Evolutionary conservation across 164 flowering plant genomes (phyloP), one percentile per base, ranked within the genome.

Genomic region (Protea cynaroides): DNA sequence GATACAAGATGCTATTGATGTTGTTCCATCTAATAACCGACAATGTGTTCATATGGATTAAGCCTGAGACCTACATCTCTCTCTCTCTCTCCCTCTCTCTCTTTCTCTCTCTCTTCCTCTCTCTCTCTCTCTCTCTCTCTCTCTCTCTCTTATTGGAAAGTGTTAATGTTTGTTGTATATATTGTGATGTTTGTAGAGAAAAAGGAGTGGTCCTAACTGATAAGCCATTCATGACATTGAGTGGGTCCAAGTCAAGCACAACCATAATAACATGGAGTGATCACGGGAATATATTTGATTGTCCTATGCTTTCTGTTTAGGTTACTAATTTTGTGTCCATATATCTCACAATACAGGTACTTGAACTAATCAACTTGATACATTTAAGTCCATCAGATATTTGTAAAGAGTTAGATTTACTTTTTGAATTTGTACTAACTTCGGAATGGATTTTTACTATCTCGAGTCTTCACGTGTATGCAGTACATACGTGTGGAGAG

Each of bases 261-360:
- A 85, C 87, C 15, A 70, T 83, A 11, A 70, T 89, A 57, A n/a
- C n/a, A n/a, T n/a, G n/a, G n/a, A n/a, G n/a, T n/a, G n/a, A n/a
- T n/a, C n/a, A n/a, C n/a, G n/a, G 83, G 8, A 76, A 75, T 0
- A 76, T 82, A 19, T 76, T 62, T 23, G 72, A 72, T 0, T 74
- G 84, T 51, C 69, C 92, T 12, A 82, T 87, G 0, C 47, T 89
- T 22, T 43, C 85, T 44, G 76, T 89, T 0, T 64, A 82, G 34
- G 90, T 89, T 67, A 75, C 92, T 68, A 79, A 85, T 69, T 89
- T 89, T 71, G 84, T 80, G 1, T 89, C 69, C 24, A 71, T 89
- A 60, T 77, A 55, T 50, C 83, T 89, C 63, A 89, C 92, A 24
- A 74, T 89, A 65, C 78, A 84, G 89, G 96, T 86, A 66, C 13